Conservation (phyloP, 2,329 filamentous ascomycete species). For the Botrytis byssoidea region DNA sequence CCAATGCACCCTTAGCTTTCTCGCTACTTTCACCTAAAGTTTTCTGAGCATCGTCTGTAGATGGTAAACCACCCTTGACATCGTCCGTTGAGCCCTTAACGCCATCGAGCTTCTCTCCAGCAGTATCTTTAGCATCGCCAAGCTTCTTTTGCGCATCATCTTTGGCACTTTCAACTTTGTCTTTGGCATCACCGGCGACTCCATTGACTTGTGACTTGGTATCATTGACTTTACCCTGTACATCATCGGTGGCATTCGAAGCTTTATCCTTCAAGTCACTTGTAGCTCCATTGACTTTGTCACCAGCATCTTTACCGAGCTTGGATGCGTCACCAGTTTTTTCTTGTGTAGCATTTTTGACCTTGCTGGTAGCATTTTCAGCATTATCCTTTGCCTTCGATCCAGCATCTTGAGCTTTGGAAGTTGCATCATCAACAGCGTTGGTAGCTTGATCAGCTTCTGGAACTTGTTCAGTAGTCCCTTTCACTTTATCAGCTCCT, state of each 20-base stretch:
- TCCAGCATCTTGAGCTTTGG: background rate
- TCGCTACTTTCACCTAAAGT: background rate
- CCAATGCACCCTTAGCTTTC: background rate
- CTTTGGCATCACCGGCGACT: background rate
- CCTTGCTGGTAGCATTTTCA: background rate
- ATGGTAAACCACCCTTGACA: background rate
- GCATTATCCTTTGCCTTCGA: background rate
- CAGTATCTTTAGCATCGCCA: background rate
- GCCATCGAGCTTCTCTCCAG: background rate
- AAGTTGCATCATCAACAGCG: background rate
- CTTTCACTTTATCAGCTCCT: background rate
- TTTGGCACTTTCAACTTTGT: slow-evolving; percentile 1
- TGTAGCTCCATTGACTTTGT: background rate
- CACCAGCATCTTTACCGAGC: background rate
- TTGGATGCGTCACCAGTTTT: slow-evolving; percentile 2
- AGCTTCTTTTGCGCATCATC: slow-evolving; percentile 2
- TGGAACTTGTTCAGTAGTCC: background rate
- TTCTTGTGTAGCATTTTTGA: background rate
- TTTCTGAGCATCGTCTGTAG: slow-evolving; percentile 1
- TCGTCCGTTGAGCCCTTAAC: background rate
- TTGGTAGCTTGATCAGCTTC: slow-evolving; percentile 3
- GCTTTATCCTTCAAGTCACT: background rate
- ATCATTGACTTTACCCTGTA: background rate
- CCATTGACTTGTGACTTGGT: background rate
- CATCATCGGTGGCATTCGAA: background rate